phyloP scores from a whole-genome alignment of 495 filamentous ascomycete species.

The Lentithecium fluviatile region DNA sequence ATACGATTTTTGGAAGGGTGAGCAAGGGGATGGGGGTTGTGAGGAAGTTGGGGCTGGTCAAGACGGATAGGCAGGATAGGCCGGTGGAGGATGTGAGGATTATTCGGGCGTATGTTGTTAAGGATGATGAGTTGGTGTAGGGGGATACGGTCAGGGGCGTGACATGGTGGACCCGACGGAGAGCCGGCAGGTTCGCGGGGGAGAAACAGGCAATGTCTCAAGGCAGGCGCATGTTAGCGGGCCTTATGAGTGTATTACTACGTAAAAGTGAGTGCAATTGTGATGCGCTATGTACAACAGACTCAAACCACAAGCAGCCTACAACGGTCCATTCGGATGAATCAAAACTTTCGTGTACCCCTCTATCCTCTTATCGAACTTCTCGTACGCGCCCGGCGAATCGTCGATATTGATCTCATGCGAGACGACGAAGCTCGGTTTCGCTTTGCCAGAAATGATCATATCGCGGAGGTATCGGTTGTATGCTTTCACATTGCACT shows the following conservation, averaged over 20 bases:
- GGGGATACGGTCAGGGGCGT: too few relatives aligned
- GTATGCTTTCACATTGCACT: conserved; percentile 62
- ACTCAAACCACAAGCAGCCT: not conserved
- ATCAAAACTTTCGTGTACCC: conserved; percentile 48
- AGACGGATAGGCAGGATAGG: conserved; percentile 76
- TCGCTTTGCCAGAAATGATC: conserved; percentile 58
- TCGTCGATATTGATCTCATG: conserved; percentile 58
- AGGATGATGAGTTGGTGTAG: conserved; percentile 46
- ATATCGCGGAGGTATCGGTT: conserved; percentile 58
- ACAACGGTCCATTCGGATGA: conserved; percentile 40
- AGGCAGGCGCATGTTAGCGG: too few relatives aligned
- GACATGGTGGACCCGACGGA: too few relatives aligned
- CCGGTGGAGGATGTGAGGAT: conserved; percentile 85
- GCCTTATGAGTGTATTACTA: too few relatives aligned
- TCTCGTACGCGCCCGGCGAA: conserved; percentile 63
- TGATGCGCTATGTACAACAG: too few relatives aligned
- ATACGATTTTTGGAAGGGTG: conserved; percentile 95
- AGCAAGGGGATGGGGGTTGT: conserved; percentile 81
- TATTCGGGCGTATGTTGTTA: conserved; percentile 63
- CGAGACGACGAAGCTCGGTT: conserved; percentile 57
- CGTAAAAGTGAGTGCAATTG: too few relatives aligned
- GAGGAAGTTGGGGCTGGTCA: conserved; percentile 86
- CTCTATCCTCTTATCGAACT: conserved; percentile 67
- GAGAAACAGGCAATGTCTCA: too few relatives aligned
- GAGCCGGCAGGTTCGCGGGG: too few relatives aligned